phyloP scores from a whole-genome alignment of 805 yeast genomes.

The Spathaspora sp. region DNA sequence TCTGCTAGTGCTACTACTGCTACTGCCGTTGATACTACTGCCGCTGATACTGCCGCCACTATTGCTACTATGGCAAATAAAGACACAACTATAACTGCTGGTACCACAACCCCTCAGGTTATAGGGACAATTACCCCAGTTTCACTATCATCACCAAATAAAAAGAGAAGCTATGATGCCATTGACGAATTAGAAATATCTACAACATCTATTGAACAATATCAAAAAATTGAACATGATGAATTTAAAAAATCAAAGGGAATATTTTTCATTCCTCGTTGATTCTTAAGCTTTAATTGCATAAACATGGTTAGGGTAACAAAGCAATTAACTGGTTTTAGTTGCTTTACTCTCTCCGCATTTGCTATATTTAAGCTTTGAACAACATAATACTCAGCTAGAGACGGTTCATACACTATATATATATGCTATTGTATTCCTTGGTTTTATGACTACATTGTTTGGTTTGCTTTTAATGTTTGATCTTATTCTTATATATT shows the following conservation, averaged over 20 bases:
- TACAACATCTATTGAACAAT: conserved; percentile 6
- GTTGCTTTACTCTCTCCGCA: neutral
- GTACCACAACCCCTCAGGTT: neutral
- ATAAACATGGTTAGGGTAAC: neutral
- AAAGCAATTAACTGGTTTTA: neutral
- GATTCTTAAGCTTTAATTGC: neutral
- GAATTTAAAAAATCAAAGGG: conserved; percentile 24
- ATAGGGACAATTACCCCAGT: conserved; percentile 7
- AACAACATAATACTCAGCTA: neutral
- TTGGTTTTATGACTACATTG: neutral
- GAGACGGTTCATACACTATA: neutral
- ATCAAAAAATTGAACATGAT: conserved; percentile 1
- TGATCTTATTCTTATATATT: too few relatives aligned
- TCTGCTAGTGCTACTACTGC: neutral
- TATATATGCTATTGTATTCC: neutral
- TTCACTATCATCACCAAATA: conserved; percentile 6
- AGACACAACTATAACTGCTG: neutral
- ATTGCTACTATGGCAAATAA: neutral
- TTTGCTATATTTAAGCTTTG: too few relatives aligned
- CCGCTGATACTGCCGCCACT: neutral
- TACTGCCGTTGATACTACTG: neutral
- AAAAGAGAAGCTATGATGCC: conserved; percentile 8
- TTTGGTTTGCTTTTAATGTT: neutral
- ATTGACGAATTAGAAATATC: conserved; percentile 9
- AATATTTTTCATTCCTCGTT: conserved; percentile 16